Conservation (phyloP, 2,329 filamentous ascomycete genomes). For the Orbilia ellipsospora region DNA sequence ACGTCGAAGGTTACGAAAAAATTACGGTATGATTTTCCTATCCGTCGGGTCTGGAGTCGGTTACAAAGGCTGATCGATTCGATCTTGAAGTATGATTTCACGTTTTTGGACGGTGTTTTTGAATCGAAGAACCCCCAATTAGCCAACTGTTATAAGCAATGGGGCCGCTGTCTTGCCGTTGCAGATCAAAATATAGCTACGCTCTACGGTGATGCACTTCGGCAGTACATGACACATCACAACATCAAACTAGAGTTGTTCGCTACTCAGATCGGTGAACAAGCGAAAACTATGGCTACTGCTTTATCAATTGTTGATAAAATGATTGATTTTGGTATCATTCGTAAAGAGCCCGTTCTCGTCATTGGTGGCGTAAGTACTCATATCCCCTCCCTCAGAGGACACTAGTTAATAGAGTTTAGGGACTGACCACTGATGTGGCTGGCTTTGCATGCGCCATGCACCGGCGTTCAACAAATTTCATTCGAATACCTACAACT, state of each 20-base stretch:
- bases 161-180: slow-evolving; percentile 74
- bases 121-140: slow-evolving; percentile 71
- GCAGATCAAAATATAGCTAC: slow-evolving; percentile 78
- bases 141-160: slow-evolving; percentile 73
- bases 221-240: slow-evolving; percentile 75
- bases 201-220: slow-evolving; percentile 74
- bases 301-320: slow-evolving; percentile 76
- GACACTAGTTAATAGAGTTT: slow-evolving; percentile 61
- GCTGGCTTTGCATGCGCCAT: slow-evolving; percentile 78
- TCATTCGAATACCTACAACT: slow-evolving; percentile 78
- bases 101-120: slow-evolving; percentile 77
- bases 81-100: slow-evolving; percentile 71
- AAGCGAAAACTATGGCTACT: slow-evolving; percentile 78
- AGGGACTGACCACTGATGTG: slow-evolving; percentile 76
- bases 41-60: neutral
- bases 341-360: slow-evolving; percentile 67
- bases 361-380: slow-evolving; percentile 18
- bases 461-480: slow-evolving; percentile 78
- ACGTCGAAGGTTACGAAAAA: slow-evolving; percentile 79
- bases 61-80: neutral
- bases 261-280: slow-evolving; percentile 79
- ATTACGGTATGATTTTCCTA: slow-evolving; percentile 66
- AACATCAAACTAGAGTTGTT: slow-evolving; percentile 73
- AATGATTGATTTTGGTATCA: slow-evolving; percentile 79
- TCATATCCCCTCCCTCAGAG: slow-evolving; percentile 70